A percentile compares a stretch with the other conserved stretches of the same genome.
These are phyloP conservation scores for Scleromitrula shiraiana DNA, from an alignment of 2,329 filamentous ascomycete genomes.

Conservation along the genomic window DNA sequence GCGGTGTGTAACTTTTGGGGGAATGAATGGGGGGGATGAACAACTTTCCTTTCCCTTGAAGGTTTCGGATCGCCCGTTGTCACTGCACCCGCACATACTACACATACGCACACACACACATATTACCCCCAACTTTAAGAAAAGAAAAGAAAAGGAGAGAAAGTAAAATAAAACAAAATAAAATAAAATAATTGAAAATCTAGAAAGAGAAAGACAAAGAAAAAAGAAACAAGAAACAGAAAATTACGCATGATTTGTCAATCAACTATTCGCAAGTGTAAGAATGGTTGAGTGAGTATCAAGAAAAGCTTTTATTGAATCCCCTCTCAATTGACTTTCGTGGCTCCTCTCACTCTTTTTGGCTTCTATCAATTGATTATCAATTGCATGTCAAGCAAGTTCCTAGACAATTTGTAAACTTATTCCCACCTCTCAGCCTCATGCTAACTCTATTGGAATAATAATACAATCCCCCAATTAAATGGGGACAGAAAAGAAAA, in stretches of 20 bases:
- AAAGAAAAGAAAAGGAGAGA: too few species aligned
- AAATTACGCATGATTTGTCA: slow-evolving; percentile 4
- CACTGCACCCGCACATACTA: not conserved
- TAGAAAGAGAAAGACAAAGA: too few species aligned
- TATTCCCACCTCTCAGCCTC: slow-evolving; percentile 5
- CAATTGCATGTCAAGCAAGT: slow-evolving; percentile 1
- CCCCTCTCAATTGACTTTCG: not conserved
- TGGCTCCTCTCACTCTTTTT: not conserved
- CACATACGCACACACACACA: slow-evolving; percentile 1
- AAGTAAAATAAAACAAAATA: too few species aligned
- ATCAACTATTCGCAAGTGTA: slow-evolving; percentile 10
- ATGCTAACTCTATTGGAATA: not conserved
- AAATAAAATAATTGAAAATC: not conserved
- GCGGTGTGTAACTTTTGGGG: slow-evolving; percentile 6
- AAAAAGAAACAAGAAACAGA: not conserved
- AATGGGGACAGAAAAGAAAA: not conserved
- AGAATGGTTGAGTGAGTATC: not conserved
- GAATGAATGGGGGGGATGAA: too few species aligned
- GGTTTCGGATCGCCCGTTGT: slow-evolving; percentile 9
- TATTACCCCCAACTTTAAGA: too few species aligned
- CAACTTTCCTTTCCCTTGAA: not conserved
- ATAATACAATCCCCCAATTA: not conserved
- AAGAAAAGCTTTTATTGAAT: not conserved
- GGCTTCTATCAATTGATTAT: not conserved
- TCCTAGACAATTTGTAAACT: not conserved